A percentile compares a stretch with the other conserved stretches of the same genome.
Evolutionary conservation across 371 early-diverging fungal genomes (phyloP).

Genomic region (Mucor indicus): DNA sequence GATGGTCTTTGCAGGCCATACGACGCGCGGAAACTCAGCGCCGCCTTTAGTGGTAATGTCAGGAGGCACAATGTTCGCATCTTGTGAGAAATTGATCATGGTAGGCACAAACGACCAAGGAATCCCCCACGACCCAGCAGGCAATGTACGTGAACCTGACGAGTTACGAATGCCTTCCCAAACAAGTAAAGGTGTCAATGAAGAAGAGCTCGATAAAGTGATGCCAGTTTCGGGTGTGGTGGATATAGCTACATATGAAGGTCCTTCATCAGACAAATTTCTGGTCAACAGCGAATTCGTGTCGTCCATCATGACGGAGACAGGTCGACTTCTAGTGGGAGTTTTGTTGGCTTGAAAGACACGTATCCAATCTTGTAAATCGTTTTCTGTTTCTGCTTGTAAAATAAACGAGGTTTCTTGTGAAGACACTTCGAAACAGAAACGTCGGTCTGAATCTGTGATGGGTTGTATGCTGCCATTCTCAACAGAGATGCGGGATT

Average conservation of each 20-base stretch:
- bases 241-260: slow-evolving; percentile 19
- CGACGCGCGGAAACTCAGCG: not conserved
- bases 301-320: too few species aligned
- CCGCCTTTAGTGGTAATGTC: not conserved
- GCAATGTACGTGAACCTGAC: not conserved
- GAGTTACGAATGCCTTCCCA: slow-evolving; percentile 20
- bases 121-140: slow-evolving; percentile 30
- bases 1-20: slow-evolving; percentile 19
- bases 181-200: slow-evolving; percentile 27
- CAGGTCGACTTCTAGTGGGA: not conserved
- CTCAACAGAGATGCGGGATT: slow-evolving; percentile 42
- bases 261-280: slow-evolving; percentile 1
- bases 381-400: slow-evolving; percentile 65
- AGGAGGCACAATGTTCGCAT: not conserved
- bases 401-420: slow-evolving; percentile 31
- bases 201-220: slow-evolving; percentile 14
- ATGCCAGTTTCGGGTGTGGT: slow-evolving; percentile 12
- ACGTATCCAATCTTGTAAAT: slow-evolving; percentile 54
- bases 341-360: too few species aligned
- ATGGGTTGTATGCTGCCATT: slow-evolving; percentile 45
- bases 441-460: slow-evolving; percentile 55
- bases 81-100: slow-evolving; percentile 4
- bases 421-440: slow-evolving; percentile 57
- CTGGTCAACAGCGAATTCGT: too few species aligned
- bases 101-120: slow-evolving; percentile 32